A percentile compares a stretch with the other conserved stretches of the same genome.
Conservation (phyloP, 257 asterid species). For the Penstemon eatonii region DNA sequence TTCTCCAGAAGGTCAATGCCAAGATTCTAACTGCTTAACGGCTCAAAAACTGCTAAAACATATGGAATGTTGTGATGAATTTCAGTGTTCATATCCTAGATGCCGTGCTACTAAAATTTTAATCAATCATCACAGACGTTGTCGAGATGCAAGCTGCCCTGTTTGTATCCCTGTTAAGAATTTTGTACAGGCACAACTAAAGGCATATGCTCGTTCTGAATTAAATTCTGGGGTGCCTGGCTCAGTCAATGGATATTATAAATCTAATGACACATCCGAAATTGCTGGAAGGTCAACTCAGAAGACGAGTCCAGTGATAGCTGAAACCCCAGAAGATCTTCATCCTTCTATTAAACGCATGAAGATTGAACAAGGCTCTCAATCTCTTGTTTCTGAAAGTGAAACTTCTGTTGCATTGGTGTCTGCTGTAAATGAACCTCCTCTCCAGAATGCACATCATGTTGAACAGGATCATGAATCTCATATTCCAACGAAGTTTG, state of each 20-base stretch:
- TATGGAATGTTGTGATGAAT: constrained; percentile 50
- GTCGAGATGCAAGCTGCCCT: constrained; percentile 68
- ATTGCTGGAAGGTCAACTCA: constrained; percentile 43
- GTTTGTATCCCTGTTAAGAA: constrained; percentile 81
- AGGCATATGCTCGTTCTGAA: constrained; percentile 48
- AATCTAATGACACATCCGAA: constrained; percentile 53
- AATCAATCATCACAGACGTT: constrained; percentile 56
- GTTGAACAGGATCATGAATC: constrained; percentile 40
- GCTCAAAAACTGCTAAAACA: constrained; percentile 77
- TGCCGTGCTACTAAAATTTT: constrained; percentile 59
- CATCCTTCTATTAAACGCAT: constrained; percentile 77
- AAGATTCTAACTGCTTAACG: constrained; percentile 52
- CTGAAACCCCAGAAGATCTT: constrained; percentile 59
- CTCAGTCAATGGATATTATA: constrained; percentile 46
- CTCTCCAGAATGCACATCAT: constrained; percentile 39
- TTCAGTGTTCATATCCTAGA: constrained; percentile 59
- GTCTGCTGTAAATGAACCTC: constrained; percentile 42
- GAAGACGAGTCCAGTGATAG: constrained; percentile 37
- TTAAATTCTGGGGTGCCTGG: constrained; percentile 45
- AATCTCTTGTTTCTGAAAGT: constrained; percentile 42
- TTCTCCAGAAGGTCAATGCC: constrained; percentile 83
- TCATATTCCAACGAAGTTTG: constrained; percentile 47
- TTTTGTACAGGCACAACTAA: constrained; percentile 52
- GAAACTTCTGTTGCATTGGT: constrained; percentile 41
- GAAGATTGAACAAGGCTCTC: constrained; percentile 61